Evolutionary conservation across 768 basidiomycete species (phyloP).

Genomic region (Boletus subparvulus): DNA sequence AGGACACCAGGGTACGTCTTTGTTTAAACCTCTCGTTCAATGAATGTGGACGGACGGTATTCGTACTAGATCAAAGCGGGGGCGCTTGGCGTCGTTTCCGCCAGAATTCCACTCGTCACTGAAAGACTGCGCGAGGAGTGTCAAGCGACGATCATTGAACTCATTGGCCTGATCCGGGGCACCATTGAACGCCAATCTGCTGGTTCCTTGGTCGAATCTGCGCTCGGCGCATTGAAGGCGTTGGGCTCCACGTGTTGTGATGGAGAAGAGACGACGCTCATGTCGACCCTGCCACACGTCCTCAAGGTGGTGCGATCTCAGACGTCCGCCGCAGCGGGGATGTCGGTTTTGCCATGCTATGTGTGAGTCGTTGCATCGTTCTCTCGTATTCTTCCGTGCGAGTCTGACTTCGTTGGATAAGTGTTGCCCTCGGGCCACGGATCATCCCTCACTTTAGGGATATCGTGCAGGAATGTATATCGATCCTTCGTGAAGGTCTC

Average conservation of each 20-base stretch:
- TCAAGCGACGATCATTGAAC: conserved; percentile 49
- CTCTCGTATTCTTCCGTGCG: background rate
- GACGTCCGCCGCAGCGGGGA: conserved; percentile 39
- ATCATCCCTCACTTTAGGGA: conserved; percentile 82
- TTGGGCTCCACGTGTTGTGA: conserved; percentile 56
- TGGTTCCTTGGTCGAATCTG: conserved; percentile 41
- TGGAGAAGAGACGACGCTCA: conserved; percentile 67
- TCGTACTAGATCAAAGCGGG: conserved; percentile 55
- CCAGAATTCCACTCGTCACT: conserved; percentile 62
- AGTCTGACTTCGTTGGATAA: conserved; percentile 32
- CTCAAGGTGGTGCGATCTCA: conserved; percentile 48
- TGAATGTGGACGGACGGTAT: background rate
- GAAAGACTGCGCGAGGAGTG: conserved; percentile 53
- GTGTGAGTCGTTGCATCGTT: conserved; percentile 44
- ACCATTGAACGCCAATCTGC: conserved; percentile 46
- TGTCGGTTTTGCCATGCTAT: conserved; percentile 58
- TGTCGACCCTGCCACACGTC: conserved; percentile 57
- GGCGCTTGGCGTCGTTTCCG: conserved; percentile 67
- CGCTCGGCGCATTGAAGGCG: conserved; percentile 59
- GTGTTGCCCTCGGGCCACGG: conserved; percentile 78
- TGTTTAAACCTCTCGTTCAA: background rate
- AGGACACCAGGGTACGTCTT: conserved; percentile 50
- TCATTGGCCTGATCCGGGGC: conserved; percentile 50
- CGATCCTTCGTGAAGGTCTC: conserved; percentile 44
- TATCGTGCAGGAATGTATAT: conserved; percentile 59